These are phyloP conservation scores for Cytospora chrysosperma DNA, from an alignment of 2,329 filamentous ascomycete species.

Conservation along the genomic window DNA sequence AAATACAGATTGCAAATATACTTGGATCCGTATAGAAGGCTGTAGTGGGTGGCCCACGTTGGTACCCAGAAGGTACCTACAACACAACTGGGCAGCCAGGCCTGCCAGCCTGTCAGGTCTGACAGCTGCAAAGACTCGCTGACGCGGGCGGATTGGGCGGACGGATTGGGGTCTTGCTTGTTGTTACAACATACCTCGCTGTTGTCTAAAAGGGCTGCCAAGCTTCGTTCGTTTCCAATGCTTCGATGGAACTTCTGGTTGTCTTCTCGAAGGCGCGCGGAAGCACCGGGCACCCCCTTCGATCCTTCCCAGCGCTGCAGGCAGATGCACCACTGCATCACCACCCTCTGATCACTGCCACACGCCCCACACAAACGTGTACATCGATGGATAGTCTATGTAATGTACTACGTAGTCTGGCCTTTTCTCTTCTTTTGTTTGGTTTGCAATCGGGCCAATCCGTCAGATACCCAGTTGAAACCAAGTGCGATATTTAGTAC, in stretches of 20 bases:
- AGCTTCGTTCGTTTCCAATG: neutral
- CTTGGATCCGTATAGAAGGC: neutral
- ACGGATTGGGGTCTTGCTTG: neutral
- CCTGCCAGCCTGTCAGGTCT: neutral
- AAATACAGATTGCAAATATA: too few relatives aligned
- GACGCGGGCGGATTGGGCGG: neutral
- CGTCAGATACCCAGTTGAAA: neutral
- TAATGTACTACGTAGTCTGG: neutral
- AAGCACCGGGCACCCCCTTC: neutral
- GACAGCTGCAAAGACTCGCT: neutral
- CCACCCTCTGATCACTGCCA: neutral
- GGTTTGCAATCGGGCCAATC: too few relatives aligned
- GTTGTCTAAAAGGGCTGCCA: neutral
- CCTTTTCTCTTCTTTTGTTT: neutral
- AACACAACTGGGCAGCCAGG: too few relatives aligned
- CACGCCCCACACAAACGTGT: neutral
- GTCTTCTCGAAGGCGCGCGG: neutral
- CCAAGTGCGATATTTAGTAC: too few relatives aligned
- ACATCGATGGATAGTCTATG: too few relatives aligned
- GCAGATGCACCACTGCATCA: neutral
- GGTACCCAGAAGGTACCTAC: slow-evolving; percentile 14
- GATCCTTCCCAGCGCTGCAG: neutral
- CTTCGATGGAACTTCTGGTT: slow-evolving; percentile 10
- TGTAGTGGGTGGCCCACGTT: neutral
- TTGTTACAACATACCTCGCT: too few relatives aligned